phyloP scores from a whole-genome alignment of 352 stramenopile species.

The Globisporangium solare region DNA sequence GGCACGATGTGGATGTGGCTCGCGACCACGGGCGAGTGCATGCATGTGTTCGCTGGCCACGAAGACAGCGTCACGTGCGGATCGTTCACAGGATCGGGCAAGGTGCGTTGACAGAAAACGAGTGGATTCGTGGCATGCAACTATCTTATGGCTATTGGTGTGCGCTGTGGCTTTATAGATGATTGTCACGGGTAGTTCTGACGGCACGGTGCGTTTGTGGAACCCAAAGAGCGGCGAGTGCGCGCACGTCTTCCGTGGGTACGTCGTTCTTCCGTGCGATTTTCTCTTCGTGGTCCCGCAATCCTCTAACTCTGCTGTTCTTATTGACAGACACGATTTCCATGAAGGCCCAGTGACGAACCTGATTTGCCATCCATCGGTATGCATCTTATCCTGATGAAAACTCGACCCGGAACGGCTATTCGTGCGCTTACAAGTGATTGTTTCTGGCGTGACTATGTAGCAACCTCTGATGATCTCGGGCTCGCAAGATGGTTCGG shows the following conservation, averaged over 20 bases:
- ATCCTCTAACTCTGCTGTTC: constrained; percentile 6
- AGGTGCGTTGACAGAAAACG: constrained; percentile 39
- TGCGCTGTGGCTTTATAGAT: constrained; percentile 34
- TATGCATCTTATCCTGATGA: constrained; percentile 13
- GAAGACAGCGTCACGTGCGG: constrained; percentile 93
- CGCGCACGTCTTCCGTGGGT: constrained; percentile 86
- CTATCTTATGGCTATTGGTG: neutral
- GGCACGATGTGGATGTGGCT: constrained; percentile 93
- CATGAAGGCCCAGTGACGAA: constrained; percentile 90
- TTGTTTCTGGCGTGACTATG: neutral
- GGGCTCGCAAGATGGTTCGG: constrained; percentile 92
- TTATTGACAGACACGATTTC: constrained; percentile 57
- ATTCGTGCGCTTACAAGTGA: no score
- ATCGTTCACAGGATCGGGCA: constrained; percentile 93
- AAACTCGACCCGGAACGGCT: neutral
- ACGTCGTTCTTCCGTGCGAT: neutral
- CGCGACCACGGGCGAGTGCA: constrained; percentile 92
- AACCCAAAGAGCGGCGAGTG: constrained; percentile 94
- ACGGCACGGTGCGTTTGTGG: constrained; percentile 95
- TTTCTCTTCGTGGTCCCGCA: neutral
- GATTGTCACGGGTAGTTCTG: constrained; percentile 91
- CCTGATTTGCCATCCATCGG: constrained; percentile 83
- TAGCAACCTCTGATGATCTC: constrained; percentile 91
- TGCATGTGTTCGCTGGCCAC: constrained; percentile 97
- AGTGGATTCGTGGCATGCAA: neutral